Base-by-base conservation (phyloP, 2,329 filamentous ascomycete genomes). In the Monosporascus cannonballus region DNA sequence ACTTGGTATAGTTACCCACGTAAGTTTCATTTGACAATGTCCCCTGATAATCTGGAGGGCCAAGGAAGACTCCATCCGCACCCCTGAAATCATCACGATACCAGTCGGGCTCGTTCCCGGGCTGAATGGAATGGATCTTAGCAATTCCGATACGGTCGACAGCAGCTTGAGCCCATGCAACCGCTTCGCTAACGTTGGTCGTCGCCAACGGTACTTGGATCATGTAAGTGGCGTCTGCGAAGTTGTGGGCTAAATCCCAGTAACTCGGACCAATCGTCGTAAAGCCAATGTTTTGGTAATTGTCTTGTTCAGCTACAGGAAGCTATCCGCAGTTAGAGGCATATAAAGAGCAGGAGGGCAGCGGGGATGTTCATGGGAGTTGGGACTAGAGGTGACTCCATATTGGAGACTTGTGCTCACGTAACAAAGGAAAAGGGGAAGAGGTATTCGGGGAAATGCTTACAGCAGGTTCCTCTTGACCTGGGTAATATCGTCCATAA, bases 181-280 rank as follows among this genome's bases (percentile, higher is more conserved):
- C 54, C 0, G 68, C 54, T 54, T 70, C 69, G 48, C 63, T 68
- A 11, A 69, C 54, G 44, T 72, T 69, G 6, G 63, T 64, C 17
- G 64, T 68, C 2, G 68, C 69, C 17, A 71, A 48, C 2, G 69
- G 69, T 1, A 69, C 64, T 52, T 71, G 67, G 6, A 71, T 60
- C 53, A 71, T 67, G 41, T 67, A 71, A 48, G 62, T 57, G 17
- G 68, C 68, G 4, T 57, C 53, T 0, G 66, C 65, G 48, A 71
- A 70, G 44, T 59, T 67, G 30, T 63, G 52, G 6, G 63, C 58
- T 9, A 70, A 54, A 1, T 58, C 52, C 69, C 69, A 71, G 55
- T 65, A 71, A 2, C 62, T 62, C 2, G 68, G 65, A 0, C 69
- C 68, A 6, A 71, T 67, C 1, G 65, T 69, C 2, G 67, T 70